Evolutionary conservation across 1,139 yeast genomes (phyloP).

Genomic region (Debaryomyces psychrophilus): DNA sequence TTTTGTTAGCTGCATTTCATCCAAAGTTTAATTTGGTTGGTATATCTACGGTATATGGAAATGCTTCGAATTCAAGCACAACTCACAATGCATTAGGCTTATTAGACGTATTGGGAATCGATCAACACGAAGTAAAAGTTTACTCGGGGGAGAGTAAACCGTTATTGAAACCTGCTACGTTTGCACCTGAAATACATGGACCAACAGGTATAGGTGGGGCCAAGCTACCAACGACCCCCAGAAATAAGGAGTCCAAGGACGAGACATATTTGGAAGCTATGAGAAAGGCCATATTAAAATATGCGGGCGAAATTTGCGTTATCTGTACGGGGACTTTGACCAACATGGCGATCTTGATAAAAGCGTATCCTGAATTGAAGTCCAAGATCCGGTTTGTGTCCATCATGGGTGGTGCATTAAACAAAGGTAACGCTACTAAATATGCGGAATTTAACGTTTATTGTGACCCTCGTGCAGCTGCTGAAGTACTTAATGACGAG

Average conservation of each 20-base stretch:
- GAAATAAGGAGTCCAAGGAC: constrained; percentile 30
- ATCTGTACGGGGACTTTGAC: constrained; percentile 77
- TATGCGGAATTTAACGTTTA: constrained; percentile 79
- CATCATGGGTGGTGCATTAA: constrained; percentile 79
- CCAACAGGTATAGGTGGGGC: constrained; percentile 76
- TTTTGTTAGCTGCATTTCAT: constrained; percentile 61
- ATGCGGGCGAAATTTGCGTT: constrained; percentile 53
- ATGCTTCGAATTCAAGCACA: constrained; percentile 67
- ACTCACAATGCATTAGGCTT: constrained; percentile 71
- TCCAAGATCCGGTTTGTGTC: constrained; percentile 53
- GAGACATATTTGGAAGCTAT: constrained; percentile 60
- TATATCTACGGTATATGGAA: constrained; percentile 82
- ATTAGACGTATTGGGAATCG: constrained; percentile 56
- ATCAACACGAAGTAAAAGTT: constrained; percentile 55
- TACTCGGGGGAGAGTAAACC: constrained; percentile 69
- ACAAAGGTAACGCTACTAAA: constrained; percentile 47
- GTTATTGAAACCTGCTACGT: constrained; percentile 47
- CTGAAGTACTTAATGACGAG: constrained; percentile 51
- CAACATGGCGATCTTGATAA: constrained; percentile 60
- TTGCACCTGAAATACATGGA: constrained; percentile 75
- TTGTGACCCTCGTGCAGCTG: constrained; percentile 79
- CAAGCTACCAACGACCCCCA: constrained; percentile 54
- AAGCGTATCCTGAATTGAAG: constrained; percentile 53
- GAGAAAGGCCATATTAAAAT: constrained; percentile 45
- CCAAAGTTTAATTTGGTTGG: constrained; percentile 68